Evolutionary conservation across 495 filamentous ascomycete species (phyloP).

Genomic region (Lepidopterella palustris): DNA sequence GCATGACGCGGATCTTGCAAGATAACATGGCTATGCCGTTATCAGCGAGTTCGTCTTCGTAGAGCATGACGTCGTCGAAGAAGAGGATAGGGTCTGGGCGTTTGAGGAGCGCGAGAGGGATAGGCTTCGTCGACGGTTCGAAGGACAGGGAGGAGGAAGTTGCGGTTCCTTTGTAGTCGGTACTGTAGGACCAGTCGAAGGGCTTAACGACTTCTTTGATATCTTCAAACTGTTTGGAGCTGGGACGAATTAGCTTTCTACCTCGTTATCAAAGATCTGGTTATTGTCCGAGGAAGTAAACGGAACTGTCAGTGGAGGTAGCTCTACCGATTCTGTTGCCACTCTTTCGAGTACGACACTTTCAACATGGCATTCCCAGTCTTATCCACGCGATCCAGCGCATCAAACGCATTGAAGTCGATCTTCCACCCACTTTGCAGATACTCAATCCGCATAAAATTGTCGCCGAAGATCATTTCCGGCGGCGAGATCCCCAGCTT

Average conservation of each 20-base stretch:
- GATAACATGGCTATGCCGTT: slow-evolving; percentile 87
- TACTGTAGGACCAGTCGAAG: slow-evolving; percentile 97
- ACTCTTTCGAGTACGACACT: slow-evolving; percentile 85
- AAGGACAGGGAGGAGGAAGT: slow-evolving; percentile 37
- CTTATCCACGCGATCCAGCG: slow-evolving; percentile 86
- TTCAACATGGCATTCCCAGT: slow-evolving; percentile 82
- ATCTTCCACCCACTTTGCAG: slow-evolving; percentile 62
- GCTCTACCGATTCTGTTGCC: slow-evolving; percentile 68
- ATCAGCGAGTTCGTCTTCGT: slow-evolving; percentile 96
- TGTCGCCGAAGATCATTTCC: slow-evolving; percentile 99
- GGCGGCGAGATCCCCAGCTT: slow-evolving; percentile 78
- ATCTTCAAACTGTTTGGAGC: slow-evolving; percentile 77
- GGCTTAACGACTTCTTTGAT: slow-evolving; percentile 92
- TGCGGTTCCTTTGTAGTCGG: slow-evolving; percentile 69
- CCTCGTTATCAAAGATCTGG: too few species aligned
- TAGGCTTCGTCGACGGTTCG: slow-evolving; percentile 48
- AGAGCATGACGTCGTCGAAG: slow-evolving; percentile 89
- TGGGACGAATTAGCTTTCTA: slow-evolving; percentile 25
- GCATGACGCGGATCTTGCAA: slow-evolving; percentile 89
- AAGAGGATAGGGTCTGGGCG: slow-evolving; percentile 88
- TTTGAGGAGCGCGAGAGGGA: slow-evolving; percentile 78
- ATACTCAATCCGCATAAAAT: slow-evolving; percentile 69
- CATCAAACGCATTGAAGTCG: slow-evolving; percentile 75
- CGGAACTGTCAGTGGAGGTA: not conserved
- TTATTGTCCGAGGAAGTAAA: too few species aligned